A percentile compares a stretch with the other conserved stretches of the same genome.
phyloP scores from a whole-genome alignment of 768 basidiomycete species.

The Boletellus emodensis region DNA sequence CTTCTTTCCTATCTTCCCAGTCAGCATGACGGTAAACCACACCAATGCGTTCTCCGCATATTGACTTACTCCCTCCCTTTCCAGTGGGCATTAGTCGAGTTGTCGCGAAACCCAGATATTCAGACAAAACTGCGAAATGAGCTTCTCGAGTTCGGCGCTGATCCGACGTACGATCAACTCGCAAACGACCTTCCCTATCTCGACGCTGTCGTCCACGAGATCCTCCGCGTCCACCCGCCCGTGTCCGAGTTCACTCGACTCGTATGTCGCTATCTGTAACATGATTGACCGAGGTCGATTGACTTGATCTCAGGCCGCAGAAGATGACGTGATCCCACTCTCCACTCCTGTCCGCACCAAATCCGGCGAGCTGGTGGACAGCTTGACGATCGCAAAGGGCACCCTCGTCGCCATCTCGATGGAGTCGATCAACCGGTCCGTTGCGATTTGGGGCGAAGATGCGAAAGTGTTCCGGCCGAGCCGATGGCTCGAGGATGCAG shows the following conservation, averaged over 20 bases:
- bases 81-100: conserved; percentile 59
- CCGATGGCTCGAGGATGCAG: conserved; percentile 48
- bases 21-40: conserved; percentile 11
- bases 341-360: conserved; percentile 39
- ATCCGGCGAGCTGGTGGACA: conserved; percentile 36
- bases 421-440: conserved; percentile 45
- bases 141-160: conserved; percentile 37
- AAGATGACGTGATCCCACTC: conserved; percentile 59
- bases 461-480: conserved; percentile 57
- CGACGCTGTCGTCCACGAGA: conserved; percentile 46
- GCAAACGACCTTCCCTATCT: conserved; percentile 49
- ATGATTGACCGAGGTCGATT: too few species aligned
- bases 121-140: conserved; percentile 51
- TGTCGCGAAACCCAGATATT: conserved; percentile 40
- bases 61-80: not conserved
- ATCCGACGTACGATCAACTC: conserved; percentile 55
- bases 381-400: conserved; percentile 44
- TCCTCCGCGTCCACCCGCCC: conserved; percentile 41
- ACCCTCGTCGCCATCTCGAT: conserved; percentile 43
- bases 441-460: conserved; percentile 57
- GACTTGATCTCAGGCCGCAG: conserved; percentile 26
- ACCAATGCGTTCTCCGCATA: not conserved
- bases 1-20: not conserved
- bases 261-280: conserved; percentile 4
- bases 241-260: conserved; percentile 17